phyloP scores from a whole-genome alignment of 352 stramenopile genomes.

The Phytophthora syringae region DNA sequence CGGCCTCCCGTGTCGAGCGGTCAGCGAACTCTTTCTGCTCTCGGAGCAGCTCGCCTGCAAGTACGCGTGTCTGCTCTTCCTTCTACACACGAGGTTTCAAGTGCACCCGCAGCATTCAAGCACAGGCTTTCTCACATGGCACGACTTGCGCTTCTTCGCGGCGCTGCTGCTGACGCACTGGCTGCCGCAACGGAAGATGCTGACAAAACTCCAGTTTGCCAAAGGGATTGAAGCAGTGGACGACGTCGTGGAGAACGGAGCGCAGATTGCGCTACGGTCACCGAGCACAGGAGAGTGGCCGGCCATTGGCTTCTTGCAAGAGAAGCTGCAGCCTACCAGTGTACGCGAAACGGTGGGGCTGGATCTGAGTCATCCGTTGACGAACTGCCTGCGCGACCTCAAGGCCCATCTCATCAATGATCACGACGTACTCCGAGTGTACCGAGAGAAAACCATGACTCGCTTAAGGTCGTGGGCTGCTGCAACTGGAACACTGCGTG shows the following conservation, averaged over 20 bases:
- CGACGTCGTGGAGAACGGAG: slow-evolving; percentile 56
- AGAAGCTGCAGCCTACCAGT: slow-evolving; percentile 55
- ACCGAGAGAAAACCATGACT: slow-evolving; percentile 51
- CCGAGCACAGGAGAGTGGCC: slow-evolving; percentile 51
- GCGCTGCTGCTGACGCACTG: slow-evolving; percentile 81
- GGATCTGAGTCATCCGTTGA: slow-evolving; percentile 67
- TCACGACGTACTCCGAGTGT: slow-evolving; percentile 59
- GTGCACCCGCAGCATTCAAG: slow-evolving; percentile 65
- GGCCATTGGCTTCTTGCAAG: slow-evolving; percentile 54
- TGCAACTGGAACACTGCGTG: slow-evolving; percentile 15
- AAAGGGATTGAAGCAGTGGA: slow-evolving; percentile 11
- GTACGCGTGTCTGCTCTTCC: slow-evolving; percentile 84
- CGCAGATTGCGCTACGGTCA: slow-evolving; percentile 48
- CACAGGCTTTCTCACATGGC: slow-evolving; percentile 68
- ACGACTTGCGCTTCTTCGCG: slow-evolving; percentile 76
- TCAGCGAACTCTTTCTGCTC: slow-evolving; percentile 70
- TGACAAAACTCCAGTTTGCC: slow-evolving; percentile 39
- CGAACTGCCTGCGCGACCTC: slow-evolving; percentile 72
- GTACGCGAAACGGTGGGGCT: slow-evolving; percentile 65
- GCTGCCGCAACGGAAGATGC: slow-evolving; percentile 60
- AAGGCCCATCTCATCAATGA: slow-evolving; percentile 85
- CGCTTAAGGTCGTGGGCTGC: slow-evolving; percentile 30
- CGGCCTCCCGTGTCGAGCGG: slow-evolving; percentile 45
- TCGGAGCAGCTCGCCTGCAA: slow-evolving; percentile 78
- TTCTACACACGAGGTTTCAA: slow-evolving; percentile 80